Base-by-base conservation (phyloP, 805 yeast species). In the Candida xiaguanensis region DNA sequence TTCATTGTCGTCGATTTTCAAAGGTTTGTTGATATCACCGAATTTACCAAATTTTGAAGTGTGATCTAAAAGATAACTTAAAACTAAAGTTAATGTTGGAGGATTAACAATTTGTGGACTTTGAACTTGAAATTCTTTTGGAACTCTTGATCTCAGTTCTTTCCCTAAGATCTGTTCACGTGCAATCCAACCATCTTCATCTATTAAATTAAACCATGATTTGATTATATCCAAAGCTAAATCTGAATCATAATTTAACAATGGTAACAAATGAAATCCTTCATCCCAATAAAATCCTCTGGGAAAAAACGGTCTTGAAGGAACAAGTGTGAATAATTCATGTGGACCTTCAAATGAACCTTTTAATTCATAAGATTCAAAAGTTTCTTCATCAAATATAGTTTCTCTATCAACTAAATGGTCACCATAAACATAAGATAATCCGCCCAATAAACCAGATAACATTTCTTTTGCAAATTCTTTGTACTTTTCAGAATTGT, bases 241-340 rank as follows among this genome's bases (percentile, higher is more conserved):
- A 53, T 87, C 95, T 12, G 85, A 72, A 60, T 93, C 98, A 56
- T 83, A 90, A 34, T 83, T 82, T 49, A 85, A 60, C 27, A 93
- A 66, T 6, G 95, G 95, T 29, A 90, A 67, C 43, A 91, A 67
- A 58, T 91, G 96, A 61, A 93, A 93, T 0, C 99, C 99, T 63
- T 93, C 99, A 61, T 93, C 99, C 99, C 99, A 93, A 55, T 86
- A 88, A 55, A 93, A 93, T 0, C 99, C 99, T 46, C 99, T 74
- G 3, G 99, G 98, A 61, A 93, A 93, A 54, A 86, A 87, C 0
- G 95, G 87, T 38, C 99, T 73, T 35, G 96, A 86, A 2, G 99
- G 99, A 24, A 88, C 93, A 16, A 88, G 71, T 0, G 93, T 76
- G 52, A 89, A 86, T 35, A 93, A 63, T 47, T 82, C 86, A 44